Base-by-base conservation (phyloP, 2,329 filamentous ascomycete species). In the Aspergillus vadensis region DNA sequence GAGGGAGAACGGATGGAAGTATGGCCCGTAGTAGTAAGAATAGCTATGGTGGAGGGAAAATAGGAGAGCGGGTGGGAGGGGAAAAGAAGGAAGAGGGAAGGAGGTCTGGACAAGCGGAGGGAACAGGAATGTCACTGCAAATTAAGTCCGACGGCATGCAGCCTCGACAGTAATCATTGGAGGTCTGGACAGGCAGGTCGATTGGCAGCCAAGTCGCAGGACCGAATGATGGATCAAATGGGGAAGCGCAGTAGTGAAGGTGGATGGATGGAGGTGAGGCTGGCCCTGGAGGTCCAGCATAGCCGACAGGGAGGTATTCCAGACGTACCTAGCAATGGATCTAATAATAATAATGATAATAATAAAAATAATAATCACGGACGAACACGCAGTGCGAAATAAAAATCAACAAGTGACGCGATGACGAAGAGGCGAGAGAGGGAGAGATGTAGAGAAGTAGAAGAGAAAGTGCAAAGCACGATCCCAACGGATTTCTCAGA, bases 141-240 rank as follows among this genome's bases (percentile, higher is more conserved):
- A 63, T 65, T 63, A 64, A 67, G 59, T 58, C 61, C 62, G 55
- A 61, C 49, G 58, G 58, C 59, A 57, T 66, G 63, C 61, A 64
- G 63, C 36, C 57, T 43, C 53, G 44, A 27, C 57, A 55, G 41
- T 43, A 57, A 58, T 60, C 53, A 60, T 60, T 63, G 59, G 61
- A 48, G 54, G 60, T 59, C 58, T 59, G 57, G 63, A 51, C 53
- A 61, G 52, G 36, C 27, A 56, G 25, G 48, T 58, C 52, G 58
- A 55, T 47, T 55, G 49, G 50, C 50, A 60, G 54, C 49, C 59
- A 55, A 60, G 61, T 58, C 61, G 59, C 54, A 55, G 57, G 58
- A 36, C 61, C 50, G 57, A 50, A 62, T 58, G 59, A 65, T 62
- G 63, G 57, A 62, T 65, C 58, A 58, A 66, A 58, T 60, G 55